Percentiles rank a stretch among this genome's conserved stretches.
phyloP scores from a whole-genome alignment of 192 early-diverging fungal genomes.

The Umbelopsis ramanniana region DNA sequence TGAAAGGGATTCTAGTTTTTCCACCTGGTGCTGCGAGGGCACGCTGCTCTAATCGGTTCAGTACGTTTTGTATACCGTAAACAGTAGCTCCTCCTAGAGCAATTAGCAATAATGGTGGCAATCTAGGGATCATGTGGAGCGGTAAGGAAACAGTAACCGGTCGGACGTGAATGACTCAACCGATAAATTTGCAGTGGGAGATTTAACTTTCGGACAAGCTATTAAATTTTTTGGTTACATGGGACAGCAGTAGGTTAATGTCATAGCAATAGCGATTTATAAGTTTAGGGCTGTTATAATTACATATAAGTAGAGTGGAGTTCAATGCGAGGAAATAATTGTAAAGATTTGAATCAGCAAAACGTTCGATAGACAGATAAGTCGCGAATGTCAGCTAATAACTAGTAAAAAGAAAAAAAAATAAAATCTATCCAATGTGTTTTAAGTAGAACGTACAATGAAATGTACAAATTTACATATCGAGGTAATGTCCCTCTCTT shows the following conservation, averaged over 20 bases:
- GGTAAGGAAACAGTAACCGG: not conserved
- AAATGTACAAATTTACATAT: not conserved
- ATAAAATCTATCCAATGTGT: not conserved
- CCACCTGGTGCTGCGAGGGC: slow-evolving; percentile 25
- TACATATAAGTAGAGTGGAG: too few species aligned
- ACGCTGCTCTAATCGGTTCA: slow-evolving; percentile 27
- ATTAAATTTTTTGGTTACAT: too few species aligned
- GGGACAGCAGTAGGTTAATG: too few species aligned
- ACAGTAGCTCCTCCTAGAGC: slow-evolving; percentile 28
- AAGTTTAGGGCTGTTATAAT: too few species aligned
- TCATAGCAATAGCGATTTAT: too few species aligned
- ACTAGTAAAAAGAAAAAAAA: not conserved
- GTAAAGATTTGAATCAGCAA: not conserved
- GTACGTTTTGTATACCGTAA: slow-evolving; percentile 29
- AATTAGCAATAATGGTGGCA: slow-evolving; percentile 28
- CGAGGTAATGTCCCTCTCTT: not conserved
- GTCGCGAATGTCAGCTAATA: too few species aligned
- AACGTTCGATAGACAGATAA: not conserved
- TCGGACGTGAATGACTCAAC: not conserved
- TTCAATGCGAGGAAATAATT: too few species aligned
- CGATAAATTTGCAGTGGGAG: not conserved
- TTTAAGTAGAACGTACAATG: not conserved
- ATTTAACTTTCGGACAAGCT: too few species aligned
- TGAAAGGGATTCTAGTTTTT: slow-evolving; percentile 14
- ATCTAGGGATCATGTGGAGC: slow-evolving; percentile 28